Percentiles rank a stretch among this genome's conserved stretches.
These are phyloP conservation scores for Salvia hispanica DNA, from an alignment of 257 asterid genomes.

Conservation along the genomic window DNA sequence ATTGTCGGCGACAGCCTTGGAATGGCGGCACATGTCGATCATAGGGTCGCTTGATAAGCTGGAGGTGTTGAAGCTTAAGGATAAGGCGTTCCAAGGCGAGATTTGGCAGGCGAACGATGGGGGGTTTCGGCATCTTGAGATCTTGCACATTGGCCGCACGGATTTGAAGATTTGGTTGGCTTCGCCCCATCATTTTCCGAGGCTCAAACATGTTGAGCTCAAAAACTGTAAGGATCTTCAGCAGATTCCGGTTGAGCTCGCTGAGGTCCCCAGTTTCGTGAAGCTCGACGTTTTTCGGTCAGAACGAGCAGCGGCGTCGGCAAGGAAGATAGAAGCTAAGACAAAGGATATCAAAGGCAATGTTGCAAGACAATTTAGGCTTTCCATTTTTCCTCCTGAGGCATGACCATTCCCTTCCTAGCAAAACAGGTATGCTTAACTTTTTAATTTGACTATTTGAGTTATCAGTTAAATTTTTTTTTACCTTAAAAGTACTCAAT, in stretches of 20 bases:
- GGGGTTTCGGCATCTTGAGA: constrained; percentile 36
- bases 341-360: neutral
- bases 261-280: constrained; percentile 26
- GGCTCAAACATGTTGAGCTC: constrained; percentile 28
- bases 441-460: too few species aligned
- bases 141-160: constrained; percentile 29
- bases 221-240: constrained; percentile 33
- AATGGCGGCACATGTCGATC: constrained; percentile 35
- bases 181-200: constrained; percentile 31
- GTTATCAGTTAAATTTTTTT: too few species aligned
- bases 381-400: constrained; percentile 32
- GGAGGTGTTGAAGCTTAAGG: constrained; percentile 35
- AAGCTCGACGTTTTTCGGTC: constrained; percentile 23
- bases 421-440: neutral
- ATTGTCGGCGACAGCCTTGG: constrained; percentile 27
- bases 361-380: constrained; percentile 14
- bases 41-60: constrained; percentile 33
- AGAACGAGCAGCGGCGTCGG: constrained; percentile 22
- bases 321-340: constrained; percentile 20
- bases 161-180: constrained; percentile 31
- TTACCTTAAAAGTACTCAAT: too few species aligned
- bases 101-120: constrained; percentile 30
- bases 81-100: constrained; percentile 31
- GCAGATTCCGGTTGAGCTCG: constrained; percentile 28
- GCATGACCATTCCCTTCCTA: neutral